These are phyloP conservation scores for Kodamaea alishanica DNA, from an alignment of 1,139 yeast genomes.

Conservation along the genomic window DNA sequence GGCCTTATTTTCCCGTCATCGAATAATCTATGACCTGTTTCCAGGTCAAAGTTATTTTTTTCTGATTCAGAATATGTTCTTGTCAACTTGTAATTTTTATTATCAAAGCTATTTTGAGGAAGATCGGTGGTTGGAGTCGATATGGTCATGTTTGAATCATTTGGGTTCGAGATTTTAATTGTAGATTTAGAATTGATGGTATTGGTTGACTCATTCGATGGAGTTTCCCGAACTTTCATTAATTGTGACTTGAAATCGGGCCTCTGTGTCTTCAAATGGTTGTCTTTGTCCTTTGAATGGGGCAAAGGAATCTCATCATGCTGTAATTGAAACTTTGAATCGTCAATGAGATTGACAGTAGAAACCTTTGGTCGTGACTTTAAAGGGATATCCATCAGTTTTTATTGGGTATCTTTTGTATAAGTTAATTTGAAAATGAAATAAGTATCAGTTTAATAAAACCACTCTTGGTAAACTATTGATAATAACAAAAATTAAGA, in stretches of 20 bases:
- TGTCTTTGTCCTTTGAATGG: neutral
- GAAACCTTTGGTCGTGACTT: conserved; percentile 44
- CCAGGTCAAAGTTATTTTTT: conserved; percentile 48
- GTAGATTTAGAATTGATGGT: neutral
- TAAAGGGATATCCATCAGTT: conserved; percentile 40
- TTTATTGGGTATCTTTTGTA: neutral
- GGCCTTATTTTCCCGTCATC: conserved; percentile 50
- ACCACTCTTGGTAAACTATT: no score
- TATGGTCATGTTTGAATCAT: neutral
- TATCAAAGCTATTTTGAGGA: conserved; percentile 2
- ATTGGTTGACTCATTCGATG: conserved; percentile 6
- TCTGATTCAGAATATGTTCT: conserved; percentile 58
- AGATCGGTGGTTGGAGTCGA: conserved; percentile 4
- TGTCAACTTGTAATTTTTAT: conserved; percentile 26
- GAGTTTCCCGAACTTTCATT: conserved; percentile 5
- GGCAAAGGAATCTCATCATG: neutral
- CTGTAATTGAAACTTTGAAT: conserved; percentile 10
- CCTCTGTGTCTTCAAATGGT: neutral
- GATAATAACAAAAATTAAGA: no score
- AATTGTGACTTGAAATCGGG: conserved; percentile 4
- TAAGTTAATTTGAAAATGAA: no score
- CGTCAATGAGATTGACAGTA: conserved; percentile 32
- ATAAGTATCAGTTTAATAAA: no score
- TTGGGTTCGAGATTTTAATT: neutral
- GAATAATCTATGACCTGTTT: conserved; percentile 47